phyloP scores from a whole-genome alignment of 108 stramenopile species.

The Bacterosira constricta region DNA sequence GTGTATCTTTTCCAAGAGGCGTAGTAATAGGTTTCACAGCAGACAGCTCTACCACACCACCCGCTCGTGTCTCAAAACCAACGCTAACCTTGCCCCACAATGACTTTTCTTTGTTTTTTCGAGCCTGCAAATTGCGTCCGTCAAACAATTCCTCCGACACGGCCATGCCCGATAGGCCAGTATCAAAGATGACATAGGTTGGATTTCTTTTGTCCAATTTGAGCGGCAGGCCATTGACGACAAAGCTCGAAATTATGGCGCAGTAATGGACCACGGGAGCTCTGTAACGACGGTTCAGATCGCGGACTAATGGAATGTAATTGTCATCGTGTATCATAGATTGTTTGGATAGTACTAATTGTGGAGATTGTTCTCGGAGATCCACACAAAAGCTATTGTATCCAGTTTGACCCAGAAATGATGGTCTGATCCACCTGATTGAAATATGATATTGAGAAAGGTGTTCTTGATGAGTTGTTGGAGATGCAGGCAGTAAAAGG shows the following conservation, averaged over 20 bases:
- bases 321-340: conserved; percentile 40
- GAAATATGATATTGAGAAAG: too few relatives aligned
- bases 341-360: conserved; percentile 49
- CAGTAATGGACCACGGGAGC: conserved; percentile 69
- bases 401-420: conserved; percentile 56
- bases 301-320: conserved; percentile 53
- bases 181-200: conserved; percentile 72
- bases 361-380: conserved; percentile 20
- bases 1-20: conserved; percentile 46
- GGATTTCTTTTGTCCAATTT: conserved; percentile 17
- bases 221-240: conserved; percentile 50
- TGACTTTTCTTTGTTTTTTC: conserved; percentile 44
- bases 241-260: conserved; percentile 35
- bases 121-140: conserved; percentile 50
- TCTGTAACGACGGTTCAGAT: conserved; percentile 52
- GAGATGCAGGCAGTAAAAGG: too few relatives aligned
- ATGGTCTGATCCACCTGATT: conserved; percentile 60
- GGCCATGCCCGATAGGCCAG: conserved; percentile 73
- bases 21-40: conserved; percentile 61
- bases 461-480: too few relatives aligned
- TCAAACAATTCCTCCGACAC: conserved; percentile 59
- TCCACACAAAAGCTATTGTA: conserved; percentile 48
- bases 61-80: conserved; percentile 43
- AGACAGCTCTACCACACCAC: conserved; percentile 14
- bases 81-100: conserved; percentile 60